Conservation (phyloP, 1,284 basidiomycete genomes). For the Leccinum fuscescens region DNA sequence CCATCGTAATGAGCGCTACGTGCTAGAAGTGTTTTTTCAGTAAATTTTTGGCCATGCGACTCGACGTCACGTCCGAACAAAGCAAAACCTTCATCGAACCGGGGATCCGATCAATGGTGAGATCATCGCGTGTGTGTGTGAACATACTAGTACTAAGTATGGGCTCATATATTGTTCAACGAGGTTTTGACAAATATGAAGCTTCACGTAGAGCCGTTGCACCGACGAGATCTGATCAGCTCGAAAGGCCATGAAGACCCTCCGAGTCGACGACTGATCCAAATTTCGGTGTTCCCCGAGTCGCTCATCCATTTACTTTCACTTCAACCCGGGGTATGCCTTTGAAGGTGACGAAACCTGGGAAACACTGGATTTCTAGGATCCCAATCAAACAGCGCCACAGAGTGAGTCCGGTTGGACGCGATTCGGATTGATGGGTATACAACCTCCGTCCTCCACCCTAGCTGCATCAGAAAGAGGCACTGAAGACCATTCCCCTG, state of each 20-base stretch:
- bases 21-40: not conserved
- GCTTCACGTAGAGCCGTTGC: not conserved
- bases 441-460: not conserved
- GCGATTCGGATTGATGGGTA: not conserved
- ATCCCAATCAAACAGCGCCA: no score
- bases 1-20: not conserved
- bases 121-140: not conserved
- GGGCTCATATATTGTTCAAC: not conserved
- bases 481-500: not conserved
- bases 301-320: not conserved
- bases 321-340: no score
- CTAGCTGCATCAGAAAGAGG: not conserved
- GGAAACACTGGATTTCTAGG: no score
- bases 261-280: not conserved
- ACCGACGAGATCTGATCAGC: not conserved
- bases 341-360: no score
- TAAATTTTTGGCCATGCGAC: not conserved
- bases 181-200: not conserved
- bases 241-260: not conserved
- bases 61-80: not conserved
- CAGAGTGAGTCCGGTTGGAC: no score
- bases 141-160: no score
- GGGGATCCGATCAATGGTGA: not conserved
- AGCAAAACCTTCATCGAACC: not conserved
- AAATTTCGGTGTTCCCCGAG: not conserved